phyloP scores from a whole-genome alignment of 2,329 filamentous ascomycete genomes.

The Sporothrix schenckii region DNA sequence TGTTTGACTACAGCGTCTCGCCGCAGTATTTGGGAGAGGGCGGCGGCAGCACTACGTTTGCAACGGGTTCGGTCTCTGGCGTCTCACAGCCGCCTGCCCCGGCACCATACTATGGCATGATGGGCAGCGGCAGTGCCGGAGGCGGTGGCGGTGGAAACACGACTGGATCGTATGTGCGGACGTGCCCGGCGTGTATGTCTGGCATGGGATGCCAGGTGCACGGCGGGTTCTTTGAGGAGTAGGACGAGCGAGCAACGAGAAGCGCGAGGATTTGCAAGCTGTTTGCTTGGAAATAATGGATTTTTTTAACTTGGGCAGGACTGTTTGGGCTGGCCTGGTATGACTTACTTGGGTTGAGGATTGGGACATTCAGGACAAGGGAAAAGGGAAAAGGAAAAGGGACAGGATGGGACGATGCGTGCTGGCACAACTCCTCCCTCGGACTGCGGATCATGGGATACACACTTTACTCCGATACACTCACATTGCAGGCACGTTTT shows the following conservation, averaged over 20 bases:
- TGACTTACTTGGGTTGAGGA: not conserved
- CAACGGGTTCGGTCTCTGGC: not conserved
- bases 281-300: not conserved
- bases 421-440: not conserved
- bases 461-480: not conserved
- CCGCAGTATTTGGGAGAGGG: slow-evolving; percentile 30
- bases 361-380: not conserved
- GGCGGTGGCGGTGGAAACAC: slow-evolving; percentile 6
- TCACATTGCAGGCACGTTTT: not conserved
- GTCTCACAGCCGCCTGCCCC: slow-evolving; percentile 3
- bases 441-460: not conserved
- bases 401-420: not conserved
- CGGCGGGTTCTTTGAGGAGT: slow-evolving; percentile 32
- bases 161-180: not conserved
- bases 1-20: slow-evolving; percentile 36
- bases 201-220: slow-evolving; percentile 35
- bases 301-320: not conserved
- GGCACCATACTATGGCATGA: slow-evolving; percentile 29
- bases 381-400: no score
- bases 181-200: slow-evolving; percentile 33
- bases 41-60: not conserved
- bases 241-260: not conserved
- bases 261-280: no score
- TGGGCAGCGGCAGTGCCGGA: not conserved
- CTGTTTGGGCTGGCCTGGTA: not conserved